Percentiles rank a stretch among this genome's conserved stretches.
Conservation (phyloP, 2,329 filamentous ascomycete genomes). For the Talaromyces sp. region DNA sequence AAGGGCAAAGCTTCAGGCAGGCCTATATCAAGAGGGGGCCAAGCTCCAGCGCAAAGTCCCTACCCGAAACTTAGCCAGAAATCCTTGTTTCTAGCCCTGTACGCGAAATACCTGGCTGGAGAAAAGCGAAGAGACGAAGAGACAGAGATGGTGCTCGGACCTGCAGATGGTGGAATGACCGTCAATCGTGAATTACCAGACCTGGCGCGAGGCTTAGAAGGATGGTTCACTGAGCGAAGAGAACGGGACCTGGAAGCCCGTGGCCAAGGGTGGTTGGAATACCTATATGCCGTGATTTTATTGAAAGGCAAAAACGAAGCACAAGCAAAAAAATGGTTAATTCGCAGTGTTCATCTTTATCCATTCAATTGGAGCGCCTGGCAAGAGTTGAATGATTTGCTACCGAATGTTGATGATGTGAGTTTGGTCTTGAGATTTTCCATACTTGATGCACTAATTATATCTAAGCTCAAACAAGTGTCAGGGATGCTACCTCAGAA, state of each 20-base stretch:
- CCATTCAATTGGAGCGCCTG: constrained; percentile 97
- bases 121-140: constrained; percentile 97
- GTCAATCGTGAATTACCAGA: constrained; percentile 77
- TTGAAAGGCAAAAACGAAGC: constrained; percentile 86
- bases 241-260: constrained; percentile 54
- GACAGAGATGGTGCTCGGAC: constrained; percentile 93
- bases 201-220: constrained; percentile 69
- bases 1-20: constrained; percentile 53
- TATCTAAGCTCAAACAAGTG: constrained; percentile 61
- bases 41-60: constrained; percentile 28
- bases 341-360: constrained; percentile 80
- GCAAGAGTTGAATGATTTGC: constrained; percentile 80
- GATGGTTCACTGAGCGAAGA: constrained; percentile 68
- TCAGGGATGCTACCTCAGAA: constrained; percentile 73
- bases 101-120: constrained; percentile 85
- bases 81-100: constrained; percentile 84
- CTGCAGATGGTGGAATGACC: constrained; percentile 78
- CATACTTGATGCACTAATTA: constrained; percentile 13
- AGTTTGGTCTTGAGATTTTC: constrained; percentile 25
- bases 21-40: constrained; percentile 25
- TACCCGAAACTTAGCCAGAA: constrained; percentile 69
- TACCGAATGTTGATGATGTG: constrained; percentile 76
- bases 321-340: constrained; percentile 77
- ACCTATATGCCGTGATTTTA: constrained; percentile 76
- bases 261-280: constrained; percentile 88